phyloP scores from a whole-genome alignment of 2,329 filamentous ascomycete species.

The Hypoxylon sp. region DNA sequence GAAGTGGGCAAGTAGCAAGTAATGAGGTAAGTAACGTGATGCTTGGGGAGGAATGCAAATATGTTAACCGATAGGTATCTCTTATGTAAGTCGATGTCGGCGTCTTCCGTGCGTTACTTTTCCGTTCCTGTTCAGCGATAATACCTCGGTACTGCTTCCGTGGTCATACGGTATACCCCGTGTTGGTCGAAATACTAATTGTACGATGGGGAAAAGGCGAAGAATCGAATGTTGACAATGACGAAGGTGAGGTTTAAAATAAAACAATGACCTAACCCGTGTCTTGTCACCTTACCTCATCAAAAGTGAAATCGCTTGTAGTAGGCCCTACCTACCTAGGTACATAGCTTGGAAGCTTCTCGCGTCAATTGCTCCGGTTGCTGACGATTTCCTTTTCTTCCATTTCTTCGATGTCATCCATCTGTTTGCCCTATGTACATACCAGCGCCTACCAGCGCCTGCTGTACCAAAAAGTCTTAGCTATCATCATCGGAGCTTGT shows the following conservation, averaged over 20 bases:
- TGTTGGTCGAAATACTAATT: not conserved
- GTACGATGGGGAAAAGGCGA: not conserved
- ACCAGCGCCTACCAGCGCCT: too few species aligned
- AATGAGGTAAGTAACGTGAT: not conserved
- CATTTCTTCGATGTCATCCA: constrained; percentile 24
- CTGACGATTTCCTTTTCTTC: constrained; percentile 4
- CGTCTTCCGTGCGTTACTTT: constrained; percentile 18
- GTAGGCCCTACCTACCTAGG: too few species aligned
- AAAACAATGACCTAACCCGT: not conserved
- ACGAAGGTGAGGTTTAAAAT: constrained; percentile 3
- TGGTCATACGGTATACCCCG: constrained; percentile 1
- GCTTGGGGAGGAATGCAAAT: constrained; percentile 6
- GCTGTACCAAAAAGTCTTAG: too few species aligned
- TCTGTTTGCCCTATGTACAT: constrained; percentile 3
- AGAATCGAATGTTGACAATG: constrained; percentile 10
- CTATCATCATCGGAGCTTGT: constrained; percentile 35
- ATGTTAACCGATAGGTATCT: constrained; percentile 1
- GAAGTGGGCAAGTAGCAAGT: not conserved
- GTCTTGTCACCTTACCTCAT: not conserved
- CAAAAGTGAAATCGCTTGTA: not conserved
- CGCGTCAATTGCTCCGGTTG: constrained; percentile 26
- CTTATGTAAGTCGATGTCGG: constrained; percentile 28
- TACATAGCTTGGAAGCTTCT: constrained; percentile 25
- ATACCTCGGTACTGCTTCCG: constrained; percentile 14
- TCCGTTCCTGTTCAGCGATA: constrained; percentile 1